phyloP scores from a whole-genome alignment of 2,329 filamentous ascomycete species.

The Arachnomyces sp. region DNA sequence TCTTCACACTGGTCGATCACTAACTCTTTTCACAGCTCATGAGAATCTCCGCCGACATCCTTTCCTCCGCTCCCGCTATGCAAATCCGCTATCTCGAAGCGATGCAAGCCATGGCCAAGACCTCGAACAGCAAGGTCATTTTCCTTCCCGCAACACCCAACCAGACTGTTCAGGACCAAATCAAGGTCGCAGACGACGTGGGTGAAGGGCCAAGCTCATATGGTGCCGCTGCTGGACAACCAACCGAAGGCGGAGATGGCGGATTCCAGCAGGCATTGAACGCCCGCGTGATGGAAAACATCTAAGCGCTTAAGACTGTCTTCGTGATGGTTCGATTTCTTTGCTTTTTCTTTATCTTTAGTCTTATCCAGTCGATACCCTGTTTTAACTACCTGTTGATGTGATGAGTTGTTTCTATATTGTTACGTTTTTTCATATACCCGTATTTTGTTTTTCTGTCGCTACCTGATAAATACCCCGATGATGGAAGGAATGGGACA shows the following conservation, averaged over 20 bases:
- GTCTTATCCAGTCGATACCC: too few relatives aligned
- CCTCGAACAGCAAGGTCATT: slow-evolving; percentile 79
- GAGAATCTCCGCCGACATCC: slow-evolving; percentile 78
- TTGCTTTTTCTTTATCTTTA: too few relatives aligned
- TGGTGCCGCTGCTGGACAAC: slow-evolving; percentile 28
- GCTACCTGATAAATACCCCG: too few relatives aligned
- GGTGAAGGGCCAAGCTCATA: slow-evolving; percentile 52
- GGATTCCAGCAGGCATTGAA: slow-evolving; percentile 77
- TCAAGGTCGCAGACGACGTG: slow-evolving; percentile 43
- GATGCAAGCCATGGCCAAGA: slow-evolving; percentile 98
- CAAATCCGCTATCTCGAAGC: slow-evolving; percentile 96
- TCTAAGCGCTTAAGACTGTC: slow-evolving; percentile 45
- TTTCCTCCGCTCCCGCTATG: slow-evolving; percentile 90
- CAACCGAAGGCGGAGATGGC: slow-evolving; percentile 38
- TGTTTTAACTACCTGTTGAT: too few relatives aligned
- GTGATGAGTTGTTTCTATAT: too few relatives aligned
- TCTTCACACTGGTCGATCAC: background rate
- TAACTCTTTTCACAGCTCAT: slow-evolving; percentile 20
- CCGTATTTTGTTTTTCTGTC: too few relatives aligned
- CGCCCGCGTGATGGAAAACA: slow-evolving; percentile 74
- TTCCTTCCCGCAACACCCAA: slow-evolving; percentile 65
- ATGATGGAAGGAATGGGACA: too few relatives aligned
- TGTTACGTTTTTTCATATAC: too few relatives aligned
- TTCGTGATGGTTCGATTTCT: background rate
- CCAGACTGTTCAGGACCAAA: slow-evolving; percentile 48